Base-by-base conservation (phyloP, 768 basidiomycete genomes). In the Psilocybe cyanescens region DNA sequence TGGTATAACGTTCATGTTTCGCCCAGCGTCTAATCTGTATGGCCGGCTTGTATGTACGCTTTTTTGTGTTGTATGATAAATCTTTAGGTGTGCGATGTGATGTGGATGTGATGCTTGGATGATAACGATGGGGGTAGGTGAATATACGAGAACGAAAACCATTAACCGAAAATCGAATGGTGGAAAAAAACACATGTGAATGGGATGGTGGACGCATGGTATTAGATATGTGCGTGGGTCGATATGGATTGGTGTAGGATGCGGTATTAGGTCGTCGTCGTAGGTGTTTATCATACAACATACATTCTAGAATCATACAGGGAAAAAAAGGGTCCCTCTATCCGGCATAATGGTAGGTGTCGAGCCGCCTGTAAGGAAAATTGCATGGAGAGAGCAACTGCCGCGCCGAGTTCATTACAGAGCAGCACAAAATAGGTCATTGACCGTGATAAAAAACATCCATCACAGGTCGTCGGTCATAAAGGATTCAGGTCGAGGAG, bases 281-380 rank as follows among this genome's bases (percentile, higher is more conserved):
- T 61, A 48, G 61, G 63, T 37, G 58, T 56, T 63, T 62, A 64
- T 66, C 67, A 66, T 68, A 66, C 67, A 68, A 66, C 67, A 68
- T 68, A 66, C 67, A 68, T 62, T 66, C 65, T 66, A 68, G 60
- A 65, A 64, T 67, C 66, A 66, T 63, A 65, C 65, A 66, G 59
- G 59, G 51, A 54, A 48, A 62, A 62, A 57, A 60, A 41, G 37
- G 58, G 56, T 65, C 61, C 63, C 65, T 68, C 67, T 68, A 68
- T 68, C 66, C 54, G 52, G 55, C 60, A 46, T 39, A 55, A 45
- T 24, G 51, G 50, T 49, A 46, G 60, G 41, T 44, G 41, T 44
- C 41, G 41, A 44, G 41, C 41, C 41, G 8, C 37, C 37, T 39
- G 2, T 11, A 52, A 41, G 48, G 60, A 39, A 41, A 30, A 33